Evolutionary conservation across 116 monocot genomes (phyloP).

Genomic region (Thalassia testudinum): DNA sequence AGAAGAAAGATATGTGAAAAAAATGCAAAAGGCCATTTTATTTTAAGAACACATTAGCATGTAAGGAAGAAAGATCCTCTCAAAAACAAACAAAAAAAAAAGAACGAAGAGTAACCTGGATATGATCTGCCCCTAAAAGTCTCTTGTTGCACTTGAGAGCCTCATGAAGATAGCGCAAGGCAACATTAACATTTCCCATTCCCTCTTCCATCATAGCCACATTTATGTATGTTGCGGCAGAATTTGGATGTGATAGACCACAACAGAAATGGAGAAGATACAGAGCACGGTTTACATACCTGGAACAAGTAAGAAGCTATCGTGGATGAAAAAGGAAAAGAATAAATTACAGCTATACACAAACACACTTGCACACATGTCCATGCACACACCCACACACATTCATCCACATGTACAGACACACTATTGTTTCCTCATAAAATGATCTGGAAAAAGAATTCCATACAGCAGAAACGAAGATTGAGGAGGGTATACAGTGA

Average conservation of each 20-base stretch:
- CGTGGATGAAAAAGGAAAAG: neutral
- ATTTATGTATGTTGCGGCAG: slow-evolving; percentile 91
- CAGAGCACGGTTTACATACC: slow-evolving; percentile 89
- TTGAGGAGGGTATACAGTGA: too few relatives aligned
- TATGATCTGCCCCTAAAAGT: slow-evolving; percentile 89
- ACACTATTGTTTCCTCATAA: too few relatives aligned
- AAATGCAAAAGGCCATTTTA: too few relatives aligned
- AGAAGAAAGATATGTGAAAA: too few relatives aligned
- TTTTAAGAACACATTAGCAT: too few relatives aligned
- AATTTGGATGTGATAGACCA: slow-evolving; percentile 88
- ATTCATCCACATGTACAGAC: too few relatives aligned
- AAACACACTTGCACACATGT: too few relatives aligned
- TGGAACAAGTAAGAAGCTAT: slow-evolving; percentile 7
- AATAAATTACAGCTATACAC: too few relatives aligned
- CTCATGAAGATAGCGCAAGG: slow-evolving; percentile 84
- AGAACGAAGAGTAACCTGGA: slow-evolving; percentile 40
- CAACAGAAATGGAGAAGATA: slow-evolving; percentile 90
- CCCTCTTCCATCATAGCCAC: slow-evolving; percentile 99
- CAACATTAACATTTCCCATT: slow-evolving; percentile 92
- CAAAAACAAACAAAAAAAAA: neutral
- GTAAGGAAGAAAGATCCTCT: too few relatives aligned
- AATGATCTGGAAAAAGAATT: too few relatives aligned
- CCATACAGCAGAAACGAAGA: too few relatives aligned
- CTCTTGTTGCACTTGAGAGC: slow-evolving; percentile 95
- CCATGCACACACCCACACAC: too few relatives aligned